Base-by-base conservation (phyloP, 306 rosid species). In the Trifolium fragiferum region DNA sequence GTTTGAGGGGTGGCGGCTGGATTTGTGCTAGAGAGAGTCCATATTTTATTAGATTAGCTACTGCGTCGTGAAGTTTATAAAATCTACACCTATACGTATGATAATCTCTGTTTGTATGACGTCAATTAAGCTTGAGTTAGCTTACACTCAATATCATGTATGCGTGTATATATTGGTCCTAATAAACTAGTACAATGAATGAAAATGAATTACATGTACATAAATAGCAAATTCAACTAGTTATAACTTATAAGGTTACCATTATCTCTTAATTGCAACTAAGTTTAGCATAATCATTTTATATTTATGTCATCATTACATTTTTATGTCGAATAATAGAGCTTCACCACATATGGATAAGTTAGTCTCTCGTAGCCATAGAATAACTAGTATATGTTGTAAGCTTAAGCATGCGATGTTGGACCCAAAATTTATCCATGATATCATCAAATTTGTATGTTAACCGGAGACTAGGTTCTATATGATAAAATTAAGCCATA, bases 91-190 rank as follows among this genome's bases (percentile, higher is more conserved):
- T 13, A 13, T 41, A 41, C 51, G 46, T 68, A 46, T 68, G 82
- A 41, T 77, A 73, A 84, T 77, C 87, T 57, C 44, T 68, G 78
- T 80, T 77, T 80, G 74, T 61, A 73, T 75, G 73, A 76, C 62
- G 62, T 63, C 84, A 72, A 25, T 25, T 25, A 25, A 61, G 7
- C 63, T 57, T 9, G 16, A 21, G n/a, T 2, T 13, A 55, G 70
- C 73, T 79, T 10, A 63, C 50, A 64, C 66, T 57, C 60, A 63
- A 54, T 25, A 51, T 54, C 40, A 23, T 18, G 74, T 55, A n/a
- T 66, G 21, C 37, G 15, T 72, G 51, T 59, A 53, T 37, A 62
- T 25, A 38, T 40, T 67, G 55, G 54, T 76, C 61, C n/a, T 11
- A 69, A 12, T 51, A 41, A 75, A 60, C 68, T 25, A 25, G 3